A percentile compares a stretch with the other conserved stretches of the same genome.
Evolutionary conservation across 257 asterid genomes (phyloP).

Genomic region (Petunia secreta): DNA sequence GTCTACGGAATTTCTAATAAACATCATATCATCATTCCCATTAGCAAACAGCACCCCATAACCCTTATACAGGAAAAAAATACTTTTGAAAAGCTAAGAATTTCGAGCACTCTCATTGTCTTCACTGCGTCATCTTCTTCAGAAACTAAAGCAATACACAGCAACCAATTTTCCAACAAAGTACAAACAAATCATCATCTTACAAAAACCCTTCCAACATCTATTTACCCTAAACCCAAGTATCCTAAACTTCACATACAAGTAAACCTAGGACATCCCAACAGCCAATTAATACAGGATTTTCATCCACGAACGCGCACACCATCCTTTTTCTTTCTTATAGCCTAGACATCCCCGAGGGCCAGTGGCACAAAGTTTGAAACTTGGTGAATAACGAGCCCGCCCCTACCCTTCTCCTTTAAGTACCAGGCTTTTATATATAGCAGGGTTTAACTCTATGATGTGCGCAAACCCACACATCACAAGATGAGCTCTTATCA

Average conservation of each 20-base stretch:
- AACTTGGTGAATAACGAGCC: background rate
- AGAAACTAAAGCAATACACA: background rate
- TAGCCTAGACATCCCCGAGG: no score
- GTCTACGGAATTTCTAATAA: no score
- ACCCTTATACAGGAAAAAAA: background rate
- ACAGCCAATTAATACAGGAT: background rate
- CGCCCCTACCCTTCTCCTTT: no score
- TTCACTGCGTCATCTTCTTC: background rate
- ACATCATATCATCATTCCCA: background rate
- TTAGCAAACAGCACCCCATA: no score
- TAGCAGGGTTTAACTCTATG: no score
- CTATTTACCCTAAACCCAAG: background rate
- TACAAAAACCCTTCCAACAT: background rate
- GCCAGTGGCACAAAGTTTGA: background rate
- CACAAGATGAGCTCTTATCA: no score
- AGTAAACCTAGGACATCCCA: background rate
- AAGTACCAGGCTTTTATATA: no score
- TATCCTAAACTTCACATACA: background rate
- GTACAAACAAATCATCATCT: background rate
- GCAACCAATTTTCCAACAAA: background rate
- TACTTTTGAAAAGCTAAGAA: background rate
- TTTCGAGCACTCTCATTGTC: background rate
- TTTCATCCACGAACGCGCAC: background rate
- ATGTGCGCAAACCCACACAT: no score
- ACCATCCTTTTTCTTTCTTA: no score